Conservation (phyloP, 768 basidiomycete genomes). For the Amanita muscaria region DNA sequence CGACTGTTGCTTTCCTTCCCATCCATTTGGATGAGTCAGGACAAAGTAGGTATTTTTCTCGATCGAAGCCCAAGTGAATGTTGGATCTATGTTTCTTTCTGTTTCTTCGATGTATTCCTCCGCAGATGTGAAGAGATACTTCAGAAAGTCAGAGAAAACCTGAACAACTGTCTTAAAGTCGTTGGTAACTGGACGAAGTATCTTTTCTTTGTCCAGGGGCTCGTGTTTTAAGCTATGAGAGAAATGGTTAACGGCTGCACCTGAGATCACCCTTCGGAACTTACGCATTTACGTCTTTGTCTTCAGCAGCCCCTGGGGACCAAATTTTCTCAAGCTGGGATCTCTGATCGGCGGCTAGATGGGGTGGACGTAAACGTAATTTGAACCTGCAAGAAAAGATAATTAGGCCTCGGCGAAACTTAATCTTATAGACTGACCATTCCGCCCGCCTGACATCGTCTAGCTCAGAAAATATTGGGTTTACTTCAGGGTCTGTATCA, state of each 20-base stretch:
- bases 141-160: constrained; percentile 40
- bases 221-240: too few relatives aligned
- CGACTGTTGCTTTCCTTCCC: constrained; percentile 45
- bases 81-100: constrained; percentile 28
- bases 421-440: background rate
- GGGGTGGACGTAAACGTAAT: constrained; percentile 4
- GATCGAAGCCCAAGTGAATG: constrained; percentile 30
- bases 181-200: too few relatives aligned
- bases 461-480: constrained; percentile 1
- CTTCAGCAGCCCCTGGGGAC: constrained; percentile 32
- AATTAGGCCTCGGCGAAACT: background rate
- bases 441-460: background rate
- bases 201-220: too few relatives aligned
- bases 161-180: constrained; percentile 33
- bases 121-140: constrained; percentile 32
- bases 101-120: constrained; percentile 34
- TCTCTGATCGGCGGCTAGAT: constrained; percentile 4
- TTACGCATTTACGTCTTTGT: too few relatives aligned
- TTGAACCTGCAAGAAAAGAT: constrained; percentile 2
- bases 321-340: constrained; percentile 17
- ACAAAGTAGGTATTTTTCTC: constrained; percentile 34
- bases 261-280: too few relatives aligned
- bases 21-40: constrained; percentile 49
- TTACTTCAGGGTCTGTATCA: constrained; percentile 1
- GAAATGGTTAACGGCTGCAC: too few relatives aligned